Evolutionary conservation across 352 stramenopile genomes (phyloP).

Genomic region (Globisporangium perplexum): DNA sequence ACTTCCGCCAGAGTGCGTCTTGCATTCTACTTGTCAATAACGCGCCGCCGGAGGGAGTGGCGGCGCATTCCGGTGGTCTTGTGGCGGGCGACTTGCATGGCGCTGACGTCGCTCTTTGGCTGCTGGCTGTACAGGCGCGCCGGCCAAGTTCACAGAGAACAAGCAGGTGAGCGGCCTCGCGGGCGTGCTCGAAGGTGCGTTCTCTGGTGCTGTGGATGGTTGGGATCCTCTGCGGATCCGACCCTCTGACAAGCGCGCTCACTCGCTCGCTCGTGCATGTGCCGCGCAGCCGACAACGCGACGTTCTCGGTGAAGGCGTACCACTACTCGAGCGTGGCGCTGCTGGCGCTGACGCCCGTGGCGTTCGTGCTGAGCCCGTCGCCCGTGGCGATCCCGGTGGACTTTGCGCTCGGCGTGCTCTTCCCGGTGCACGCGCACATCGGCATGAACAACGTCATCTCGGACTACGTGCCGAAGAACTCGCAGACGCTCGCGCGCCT

Average conservation of each 20-base stretch:
- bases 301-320: conserved; percentile 53
- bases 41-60: background rate
- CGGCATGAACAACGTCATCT: conserved; percentile 92
- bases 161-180: conserved; percentile 60
- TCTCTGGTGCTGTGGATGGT: background rate
- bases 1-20: conserved; percentile 72
- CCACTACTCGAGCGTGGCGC: conserved; percentile 49
- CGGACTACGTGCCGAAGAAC: conserved; percentile 92
- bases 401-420: conserved; percentile 73
- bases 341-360: conserved; percentile 57
- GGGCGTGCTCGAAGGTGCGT: conserved; percentile 63
- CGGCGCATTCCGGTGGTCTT: conserved; percentile 24
- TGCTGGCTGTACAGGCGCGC: conserved; percentile 26
- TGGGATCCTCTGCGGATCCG: background rate
- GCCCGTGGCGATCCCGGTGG: conserved; percentile 58
- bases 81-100: background rate
- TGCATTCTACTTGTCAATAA: background rate
- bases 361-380: conserved; percentile 79
- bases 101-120: background rate
- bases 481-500: conserved; percentile 49
- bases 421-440: conserved; percentile 91
- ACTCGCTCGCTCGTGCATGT: no score
- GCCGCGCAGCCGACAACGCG: conserved; percentile 63
- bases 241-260: no score
- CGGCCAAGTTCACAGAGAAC: conserved; percentile 77